Conservation (phyloP, 192 early-diverging fungal species). For the Coemansia asiatica region DNA sequence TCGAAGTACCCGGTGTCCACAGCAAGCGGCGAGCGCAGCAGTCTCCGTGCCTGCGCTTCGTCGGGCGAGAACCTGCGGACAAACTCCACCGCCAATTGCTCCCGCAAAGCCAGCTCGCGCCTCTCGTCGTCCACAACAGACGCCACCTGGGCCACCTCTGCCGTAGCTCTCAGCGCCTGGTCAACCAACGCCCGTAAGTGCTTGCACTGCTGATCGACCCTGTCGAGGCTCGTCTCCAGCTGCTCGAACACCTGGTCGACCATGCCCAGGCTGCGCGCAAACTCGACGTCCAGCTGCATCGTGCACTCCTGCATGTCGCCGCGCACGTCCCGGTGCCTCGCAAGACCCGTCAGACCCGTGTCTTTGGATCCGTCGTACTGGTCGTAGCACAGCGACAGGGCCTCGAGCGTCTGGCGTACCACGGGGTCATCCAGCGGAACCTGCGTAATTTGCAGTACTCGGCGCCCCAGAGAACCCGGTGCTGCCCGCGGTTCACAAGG, state of each 20-base stretch:
- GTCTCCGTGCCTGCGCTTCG: neutral
- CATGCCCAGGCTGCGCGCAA: constrained; percentile 23
- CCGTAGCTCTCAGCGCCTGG: constrained; percentile 22
- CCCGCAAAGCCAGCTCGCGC: constrained; percentile 17
- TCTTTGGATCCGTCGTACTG: neutral
- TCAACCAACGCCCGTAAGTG: constrained; percentile 22
- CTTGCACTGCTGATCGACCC: constrained; percentile 23
- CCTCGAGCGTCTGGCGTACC: constrained; percentile 24
- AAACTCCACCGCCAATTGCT: constrained; percentile 13
- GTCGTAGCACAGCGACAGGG: constrained; percentile 28
- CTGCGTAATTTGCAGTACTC: constrained; percentile 35
- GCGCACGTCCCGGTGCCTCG: constrained; percentile 31
- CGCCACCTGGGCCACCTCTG: constrained; percentile 20
- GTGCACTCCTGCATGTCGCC: constrained; percentile 27
- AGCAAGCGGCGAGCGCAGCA: neutral
- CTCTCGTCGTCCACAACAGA: constrained; percentile 33
- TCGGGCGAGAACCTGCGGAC: constrained; percentile 18
- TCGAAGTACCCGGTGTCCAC: constrained; percentile 16
- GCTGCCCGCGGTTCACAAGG: constrained; percentile 12
- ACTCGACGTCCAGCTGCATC: constrained; percentile 27
- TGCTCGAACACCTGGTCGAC: constrained; percentile 36
- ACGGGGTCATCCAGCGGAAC: constrained; percentile 26
- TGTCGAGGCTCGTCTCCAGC: constrained; percentile 24
- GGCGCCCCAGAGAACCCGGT: constrained; percentile 32
- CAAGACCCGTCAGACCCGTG: neutral